A percentile compares a stretch with the other conserved stretches of the same genome.
These are phyloP conservation scores for Aurinia saxatilis DNA, from an alignment of 345 rosid genomes.

Conservation along the genomic window DNA sequence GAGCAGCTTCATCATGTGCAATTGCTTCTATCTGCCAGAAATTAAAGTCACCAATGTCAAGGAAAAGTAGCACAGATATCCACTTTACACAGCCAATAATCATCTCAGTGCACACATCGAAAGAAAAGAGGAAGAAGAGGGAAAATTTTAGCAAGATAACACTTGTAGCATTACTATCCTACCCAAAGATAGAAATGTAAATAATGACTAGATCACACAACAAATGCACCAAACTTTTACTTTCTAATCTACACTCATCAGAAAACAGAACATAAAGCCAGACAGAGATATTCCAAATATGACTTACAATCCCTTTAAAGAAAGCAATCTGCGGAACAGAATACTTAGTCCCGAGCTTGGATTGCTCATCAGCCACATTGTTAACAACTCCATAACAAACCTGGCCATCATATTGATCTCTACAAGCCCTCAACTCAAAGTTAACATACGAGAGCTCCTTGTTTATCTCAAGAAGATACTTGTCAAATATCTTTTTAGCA, in stretches of 20 bases:
- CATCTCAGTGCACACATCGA: not conserved
- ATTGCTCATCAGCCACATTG: conserved; percentile 74
- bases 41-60: not conserved
- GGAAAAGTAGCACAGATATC: not conserved
- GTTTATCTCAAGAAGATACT: conserved; percentile 71
- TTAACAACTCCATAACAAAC: conserved; percentile 82
- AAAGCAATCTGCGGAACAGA: conserved; percentile 78
- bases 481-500: conserved; percentile 42
- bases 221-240: not conserved
- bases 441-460: conserved; percentile 71
- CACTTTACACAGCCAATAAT: not conserved
- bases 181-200: not conserved
- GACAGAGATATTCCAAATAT: not conserved
- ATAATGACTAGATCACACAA: not conserved
- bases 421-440: conserved; percentile 74
- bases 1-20: conserved; percentile 57
- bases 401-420: conserved; percentile 67
- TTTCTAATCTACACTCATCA: not conserved
- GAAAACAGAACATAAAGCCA: not conserved
- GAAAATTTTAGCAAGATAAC: not conserved
- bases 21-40: conserved; percentile 64
- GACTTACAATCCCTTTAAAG: conserved; percentile 77
- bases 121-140: not conserved
- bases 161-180: not conserved
- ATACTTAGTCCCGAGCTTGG: conserved; percentile 81